phyloP scores from a whole-genome alignment of 495 filamentous ascomycete species.

The Pseudomonodictys pantanalensis region DNA sequence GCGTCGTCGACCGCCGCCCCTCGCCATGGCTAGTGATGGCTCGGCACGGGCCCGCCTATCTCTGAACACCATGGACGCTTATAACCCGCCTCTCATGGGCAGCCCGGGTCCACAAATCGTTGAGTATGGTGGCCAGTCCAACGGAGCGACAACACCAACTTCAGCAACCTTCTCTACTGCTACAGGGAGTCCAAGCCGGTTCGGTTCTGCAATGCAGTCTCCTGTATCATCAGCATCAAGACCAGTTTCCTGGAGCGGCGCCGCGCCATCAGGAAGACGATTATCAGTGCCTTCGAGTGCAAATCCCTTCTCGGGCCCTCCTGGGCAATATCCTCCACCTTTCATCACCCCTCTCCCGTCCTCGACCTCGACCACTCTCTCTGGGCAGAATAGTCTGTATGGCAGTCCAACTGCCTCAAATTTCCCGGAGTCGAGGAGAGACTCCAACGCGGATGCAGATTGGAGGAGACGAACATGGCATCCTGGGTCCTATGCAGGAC shows the following conservation, averaged over 20 bases:
- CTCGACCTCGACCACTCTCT: slow-evolving; percentile 55
- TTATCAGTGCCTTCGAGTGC: slow-evolving; percentile 76
- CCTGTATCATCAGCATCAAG: slow-evolving; percentile 65
- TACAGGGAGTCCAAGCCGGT: slow-evolving; percentile 65
- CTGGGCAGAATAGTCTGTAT: slow-evolving; percentile 56
- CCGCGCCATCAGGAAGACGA: slow-evolving; percentile 65
- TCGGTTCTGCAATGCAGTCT: slow-evolving; percentile 60
- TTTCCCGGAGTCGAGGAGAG: slow-evolving; percentile 62
- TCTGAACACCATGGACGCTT: slow-evolving; percentile 54
- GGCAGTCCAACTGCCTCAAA: slow-evolving; percentile 70
- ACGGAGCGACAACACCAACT: slow-evolving; percentile 72
- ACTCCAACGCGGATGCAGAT: slow-evolving; percentile 69
- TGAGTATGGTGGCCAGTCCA: slow-evolving; percentile 54
- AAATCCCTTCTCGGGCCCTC: slow-evolving; percentile 71
- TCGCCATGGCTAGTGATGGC: slow-evolving; percentile 77
- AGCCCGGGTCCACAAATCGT: slow-evolving; percentile 47
- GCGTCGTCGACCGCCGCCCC: slow-evolving; percentile 68
- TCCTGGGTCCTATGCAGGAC: slow-evolving; percentile 64
- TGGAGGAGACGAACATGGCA: slow-evolving; percentile 87
- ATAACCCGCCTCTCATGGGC: slow-evolving; percentile 46
- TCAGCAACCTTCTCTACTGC: slow-evolving; percentile 72
- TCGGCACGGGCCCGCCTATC: slow-evolving; percentile 55
- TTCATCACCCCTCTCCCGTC: slow-evolving; percentile 57
- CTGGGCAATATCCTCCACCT: slow-evolving; percentile 50
- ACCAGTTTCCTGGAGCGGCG: slow-evolving; percentile 63